Evolutionary conservation across 1,139 yeast genomes (phyloP), one percentile per base, ranked within the genome.

Genomic region (Kluyveromyces sp.): DNA sequence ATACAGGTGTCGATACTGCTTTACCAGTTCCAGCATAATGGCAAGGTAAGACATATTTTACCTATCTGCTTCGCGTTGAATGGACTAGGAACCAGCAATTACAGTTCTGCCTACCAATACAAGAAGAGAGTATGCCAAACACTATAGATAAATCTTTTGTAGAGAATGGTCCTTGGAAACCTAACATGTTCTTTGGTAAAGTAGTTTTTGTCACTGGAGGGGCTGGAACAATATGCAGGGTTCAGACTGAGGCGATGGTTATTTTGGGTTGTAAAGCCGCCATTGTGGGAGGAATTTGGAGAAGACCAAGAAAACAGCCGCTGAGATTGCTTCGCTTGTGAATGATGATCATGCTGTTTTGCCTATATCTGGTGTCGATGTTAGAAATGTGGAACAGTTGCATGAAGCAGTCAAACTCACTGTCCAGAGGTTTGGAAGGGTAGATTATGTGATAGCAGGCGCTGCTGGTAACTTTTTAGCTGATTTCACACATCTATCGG

Each of bases 151-250:
- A 47, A 37, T 45, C 54, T 5, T 67, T 59, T 48, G 53, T 67
- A 7, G 35, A 48, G 3, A 56, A 58, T 34, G 49, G 65, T 3
- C 56, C 63, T 0, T 68, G 70, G 67, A 81, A 79, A 55, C 75
- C 80, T 1, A 82, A 77, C 53, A 58, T 88, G 35, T 88, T 88
- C 68, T 71, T 77, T 48, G 94, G 86, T 29, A 89, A 88, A 64
- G 96, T 87, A 1, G 95, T 80, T 8, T 85, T 89, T 58, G 85
- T 89, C 46, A 90, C 97, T 1, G 97, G 97, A 2, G 97, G 97
- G 27, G 94, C 96, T 1, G 96, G 97, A 4, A 80, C 95, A 31
- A 89, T 90, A 45, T 89, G 97, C 64, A 72, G 89, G 46, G 90
- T 83, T 3, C 96, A 88, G 63, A 78, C 85, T 0, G 95, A 85